phyloP scores from a whole-genome alignment of 805 yeast genomes.

The Myxozyma geophila region DNA sequence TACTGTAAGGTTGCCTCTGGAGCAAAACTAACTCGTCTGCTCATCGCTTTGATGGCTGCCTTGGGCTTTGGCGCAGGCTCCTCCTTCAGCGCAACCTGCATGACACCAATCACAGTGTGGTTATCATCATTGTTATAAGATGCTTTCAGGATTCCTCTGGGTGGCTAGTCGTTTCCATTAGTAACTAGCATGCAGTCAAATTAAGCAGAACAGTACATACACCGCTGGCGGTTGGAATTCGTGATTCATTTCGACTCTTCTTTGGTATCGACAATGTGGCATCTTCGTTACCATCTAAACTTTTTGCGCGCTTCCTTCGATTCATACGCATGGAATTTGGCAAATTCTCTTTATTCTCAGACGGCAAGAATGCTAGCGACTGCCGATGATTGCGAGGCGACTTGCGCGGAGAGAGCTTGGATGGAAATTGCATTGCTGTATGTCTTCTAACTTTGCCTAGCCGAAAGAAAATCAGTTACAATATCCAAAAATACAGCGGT shows the following conservation, averaged over 20 bases:
- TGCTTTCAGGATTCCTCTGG: conserved; percentile 50
- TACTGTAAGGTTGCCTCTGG: conserved; percentile 37
- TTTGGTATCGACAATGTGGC: conserved; percentile 22
- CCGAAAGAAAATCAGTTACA: background rate
- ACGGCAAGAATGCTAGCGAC: conserved; percentile 14
- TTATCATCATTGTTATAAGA: conserved; percentile 38
- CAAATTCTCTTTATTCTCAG: conserved; percentile 24
- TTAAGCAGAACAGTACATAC: background rate
- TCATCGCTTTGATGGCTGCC: conserved; percentile 33
- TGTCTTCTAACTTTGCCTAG: no score
- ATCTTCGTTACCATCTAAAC: conserved; percentile 29
- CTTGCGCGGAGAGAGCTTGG: conserved; percentile 16
- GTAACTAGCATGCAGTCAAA: background rate
- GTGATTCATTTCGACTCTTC: conserved; percentile 17
- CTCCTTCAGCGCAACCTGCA: conserved; percentile 40
- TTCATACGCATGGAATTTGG: background rate
- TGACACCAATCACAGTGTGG: conserved; percentile 48
- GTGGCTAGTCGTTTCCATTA: conserved; percentile 34
- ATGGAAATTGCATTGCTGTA: background rate
- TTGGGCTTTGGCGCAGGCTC: conserved; percentile 28
- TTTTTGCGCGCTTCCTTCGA: conserved; percentile 30
- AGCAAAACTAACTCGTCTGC: conserved; percentile 75
- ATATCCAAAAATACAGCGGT: background rate
- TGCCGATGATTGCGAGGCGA: conserved; percentile 29
- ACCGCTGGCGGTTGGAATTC: conserved; percentile 14